Conservation (phyloP, 495 filamentous ascomycete species). For the Trichocladium antarcticum region DNA sequence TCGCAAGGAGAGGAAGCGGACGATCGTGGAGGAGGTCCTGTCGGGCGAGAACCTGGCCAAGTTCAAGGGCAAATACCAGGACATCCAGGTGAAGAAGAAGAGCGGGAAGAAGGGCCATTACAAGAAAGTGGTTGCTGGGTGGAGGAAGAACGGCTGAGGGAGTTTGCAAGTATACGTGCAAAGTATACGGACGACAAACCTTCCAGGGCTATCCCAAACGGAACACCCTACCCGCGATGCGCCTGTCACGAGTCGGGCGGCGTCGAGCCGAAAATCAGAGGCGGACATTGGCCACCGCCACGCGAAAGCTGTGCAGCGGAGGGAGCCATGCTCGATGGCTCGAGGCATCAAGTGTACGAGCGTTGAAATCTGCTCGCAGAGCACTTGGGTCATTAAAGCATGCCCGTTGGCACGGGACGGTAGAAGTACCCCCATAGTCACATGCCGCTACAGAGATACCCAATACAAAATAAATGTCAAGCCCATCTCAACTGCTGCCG, state of each 20-base stretch:
- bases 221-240: not conserved
- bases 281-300: no score
- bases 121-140: constrained; percentile 24
- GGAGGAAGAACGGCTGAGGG: constrained; percentile 18
- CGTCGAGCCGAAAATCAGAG: no score
- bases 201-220: not conserved
- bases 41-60: constrained; percentile 42
- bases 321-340: not conserved
- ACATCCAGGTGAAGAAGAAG: constrained; percentile 26
- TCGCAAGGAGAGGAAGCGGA: constrained; percentile 80
- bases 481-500: not conserved
- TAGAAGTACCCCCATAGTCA: not conserved
- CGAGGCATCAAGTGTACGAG: no score
- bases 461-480: constrained; percentile 3
- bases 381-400: not conserved
- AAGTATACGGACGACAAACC: not conserved
- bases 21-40: constrained; percentile 81
- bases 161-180: not conserved
- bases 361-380: no score
- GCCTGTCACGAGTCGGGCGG: not conserved
- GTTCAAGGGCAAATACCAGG: constrained; percentile 29
- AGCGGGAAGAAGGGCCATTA: constrained; percentile 23
- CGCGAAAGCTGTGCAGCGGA: no score
- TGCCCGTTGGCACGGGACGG: not conserved
- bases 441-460: not conserved